A percentile compares a stretch with the other conserved stretches of the same genome.
Evolutionary conservation across 306 rosid species (phyloP).

Genomic region (Rosa chinensis): DNA sequence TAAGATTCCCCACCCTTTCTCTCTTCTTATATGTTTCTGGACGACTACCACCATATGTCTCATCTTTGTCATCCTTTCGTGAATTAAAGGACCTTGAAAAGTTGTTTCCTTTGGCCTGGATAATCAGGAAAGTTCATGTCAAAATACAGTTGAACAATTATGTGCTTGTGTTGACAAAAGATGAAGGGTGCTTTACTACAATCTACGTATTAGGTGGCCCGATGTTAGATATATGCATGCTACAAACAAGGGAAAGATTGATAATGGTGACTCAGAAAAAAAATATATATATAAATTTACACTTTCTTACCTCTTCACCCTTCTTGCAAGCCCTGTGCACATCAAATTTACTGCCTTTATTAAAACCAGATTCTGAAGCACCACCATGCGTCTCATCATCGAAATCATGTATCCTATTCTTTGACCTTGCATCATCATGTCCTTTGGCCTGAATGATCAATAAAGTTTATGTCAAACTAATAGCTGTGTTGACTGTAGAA

Average conservation of each 20-base stretch:
- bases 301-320: neutral
- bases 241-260: neutral
- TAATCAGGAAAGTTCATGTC: neutral
- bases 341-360: neutral
- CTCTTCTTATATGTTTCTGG: neutral
- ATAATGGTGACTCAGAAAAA: neutral
- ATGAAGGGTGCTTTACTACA: neutral
- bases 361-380: neutral
- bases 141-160: neutral
- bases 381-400: neutral
- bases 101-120: neutral
- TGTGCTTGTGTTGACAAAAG: neutral
- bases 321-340: neutral
- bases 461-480: neutral
- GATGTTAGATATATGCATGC: neutral
- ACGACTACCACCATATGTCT: neutral
- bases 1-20: neutral
- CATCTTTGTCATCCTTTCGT: neutral
- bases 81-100: neutral
- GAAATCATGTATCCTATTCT: too few relatives aligned
- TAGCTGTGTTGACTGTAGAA: neutral
- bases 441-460: too few relatives aligned
- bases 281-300: too few relatives aligned
- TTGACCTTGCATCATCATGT: too few relatives aligned
- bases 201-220: neutral